A percentile compares a stretch with the other conserved stretches of the same genome.
phyloP scores from a whole-genome alignment of 2,329 filamentous ascomycete genomes.

The Cordyceps farinosa region DNA sequence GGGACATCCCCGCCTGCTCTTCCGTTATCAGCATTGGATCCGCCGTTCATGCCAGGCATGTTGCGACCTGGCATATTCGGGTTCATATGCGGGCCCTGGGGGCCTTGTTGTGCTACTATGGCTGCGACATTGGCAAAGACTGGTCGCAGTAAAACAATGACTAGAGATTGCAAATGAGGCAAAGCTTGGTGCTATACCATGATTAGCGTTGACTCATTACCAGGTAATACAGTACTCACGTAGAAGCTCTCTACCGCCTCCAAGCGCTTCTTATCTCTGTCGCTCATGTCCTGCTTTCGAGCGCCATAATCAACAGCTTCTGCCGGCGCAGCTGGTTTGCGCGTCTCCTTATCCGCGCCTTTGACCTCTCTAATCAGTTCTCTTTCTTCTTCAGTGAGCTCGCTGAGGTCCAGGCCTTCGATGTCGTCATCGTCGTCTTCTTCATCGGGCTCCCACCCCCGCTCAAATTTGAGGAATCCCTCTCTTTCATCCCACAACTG shows the following conservation, averaged over 20 bases:
- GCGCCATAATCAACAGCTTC: conserved; percentile 45
- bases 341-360: conserved; percentile 30
- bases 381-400: conserved; percentile 40
- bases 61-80: conserved; percentile 38
- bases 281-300: conserved; percentile 42
- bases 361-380: conserved; percentile 42
- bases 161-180: conserved; percentile 84
- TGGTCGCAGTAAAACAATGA: conserved; percentile 88
- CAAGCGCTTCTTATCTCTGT: conserved; percentile 61
- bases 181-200: conserved; percentile 62
- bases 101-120: conserved; percentile 62
- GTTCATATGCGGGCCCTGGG: conserved; percentile 45
- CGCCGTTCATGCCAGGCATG: conserved; percentile 40
- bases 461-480: conserved; percentile 83
- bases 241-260: conserved; percentile 79
- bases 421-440: conserved; percentile 45
- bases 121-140: conserved; percentile 84
- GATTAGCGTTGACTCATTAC: not conserved
- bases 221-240: conserved; percentile 48
- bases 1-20: conserved; percentile 33
- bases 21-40: conserved; percentile 26
- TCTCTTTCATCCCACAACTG: conserved; percentile 96
- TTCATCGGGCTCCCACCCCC: conserved; percentile 66
- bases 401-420: conserved; percentile 45
- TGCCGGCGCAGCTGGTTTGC: conserved; percentile 24